Evolutionary conservation across 768 basidiomycete genomes (phyloP).

Genomic region (Amanita rubescens): DNA sequence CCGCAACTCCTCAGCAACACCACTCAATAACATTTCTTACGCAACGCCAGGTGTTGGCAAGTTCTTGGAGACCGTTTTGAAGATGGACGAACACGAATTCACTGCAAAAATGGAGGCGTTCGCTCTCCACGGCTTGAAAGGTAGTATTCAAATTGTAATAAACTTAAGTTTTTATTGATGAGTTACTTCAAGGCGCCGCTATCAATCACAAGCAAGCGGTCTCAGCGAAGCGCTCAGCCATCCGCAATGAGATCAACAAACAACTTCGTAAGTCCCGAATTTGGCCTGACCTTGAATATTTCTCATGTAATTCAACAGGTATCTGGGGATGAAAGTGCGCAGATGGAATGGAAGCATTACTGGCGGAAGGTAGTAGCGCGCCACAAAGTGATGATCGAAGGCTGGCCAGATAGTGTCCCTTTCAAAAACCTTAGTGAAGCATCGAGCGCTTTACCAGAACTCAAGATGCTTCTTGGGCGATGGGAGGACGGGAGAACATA

Average conservation of each 20-base stretch:
- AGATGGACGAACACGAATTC: slow-evolving; percentile 14
- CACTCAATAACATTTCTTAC: slow-evolving; percentile 6
- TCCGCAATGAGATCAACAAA: neutral
- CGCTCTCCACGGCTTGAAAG: slow-evolving; percentile 12
- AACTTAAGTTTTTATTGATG: neutral
- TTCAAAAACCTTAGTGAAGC: slow-evolving; percentile 14
- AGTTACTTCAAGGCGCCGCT: slow-evolving; percentile 3
- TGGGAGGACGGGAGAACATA: slow-evolving; percentile 7
- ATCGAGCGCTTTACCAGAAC: slow-evolving; percentile 4
- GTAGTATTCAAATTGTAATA: slow-evolving; percentile 2
- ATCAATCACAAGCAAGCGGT: slow-evolving; percentile 7
- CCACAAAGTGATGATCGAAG: slow-evolving; percentile 11
- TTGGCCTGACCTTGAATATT: neutral
- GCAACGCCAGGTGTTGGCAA: slow-evolving; percentile 10
- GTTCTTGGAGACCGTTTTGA: slow-evolving; percentile 10
- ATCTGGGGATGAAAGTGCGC: slow-evolving; percentile 1
- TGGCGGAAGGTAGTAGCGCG: slow-evolving; percentile 11
- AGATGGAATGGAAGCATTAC: slow-evolving; percentile 13
- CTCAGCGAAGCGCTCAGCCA: neutral
- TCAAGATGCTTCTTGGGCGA: slow-evolving; percentile 10
- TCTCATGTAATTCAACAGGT: slow-evolving; percentile 1
- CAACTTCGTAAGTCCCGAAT: neutral
- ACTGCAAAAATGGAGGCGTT: slow-evolving; percentile 12
- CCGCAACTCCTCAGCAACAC: slow-evolving; percentile 7
- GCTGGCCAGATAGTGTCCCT: slow-evolving; percentile 12